Conservation (phyloP, 192 early-diverging fungal species). For the Rhizophlyctis rosea region DNA sequence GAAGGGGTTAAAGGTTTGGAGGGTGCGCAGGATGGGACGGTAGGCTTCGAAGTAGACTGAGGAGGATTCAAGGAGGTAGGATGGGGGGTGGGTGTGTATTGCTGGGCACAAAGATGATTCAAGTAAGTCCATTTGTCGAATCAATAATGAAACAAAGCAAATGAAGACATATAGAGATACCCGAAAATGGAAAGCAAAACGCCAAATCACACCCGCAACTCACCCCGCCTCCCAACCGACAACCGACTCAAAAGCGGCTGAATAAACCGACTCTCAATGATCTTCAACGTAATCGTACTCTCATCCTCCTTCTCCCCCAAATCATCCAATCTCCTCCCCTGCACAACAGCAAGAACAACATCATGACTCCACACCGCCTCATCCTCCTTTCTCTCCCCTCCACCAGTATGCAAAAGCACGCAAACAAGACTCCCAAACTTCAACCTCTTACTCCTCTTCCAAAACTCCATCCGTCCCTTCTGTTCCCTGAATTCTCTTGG, state of each 20-base stretch:
- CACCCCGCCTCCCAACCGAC: constrained; percentile 2
- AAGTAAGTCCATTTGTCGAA: too few species aligned
- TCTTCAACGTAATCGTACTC: constrained; percentile 5
- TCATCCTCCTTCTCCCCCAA: constrained; percentile 14
- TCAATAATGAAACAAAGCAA: too few species aligned
- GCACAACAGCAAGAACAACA: constrained; percentile 43
- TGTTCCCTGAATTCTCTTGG: not conserved
- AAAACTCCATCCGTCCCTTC: constrained; percentile 38
- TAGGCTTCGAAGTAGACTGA: constrained; percentile 33
- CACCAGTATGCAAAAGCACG: too few species aligned
- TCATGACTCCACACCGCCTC: constrained; percentile 7
- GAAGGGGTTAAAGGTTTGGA: constrained; percentile 11
- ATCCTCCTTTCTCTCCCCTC: too few species aligned
- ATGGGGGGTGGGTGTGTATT: too few species aligned
- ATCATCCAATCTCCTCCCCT: constrained; percentile 20
- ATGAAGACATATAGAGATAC: too few species aligned
- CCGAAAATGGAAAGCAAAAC: too few species aligned
- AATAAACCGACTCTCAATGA: constrained; percentile 1
- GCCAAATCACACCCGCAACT: too few species aligned
- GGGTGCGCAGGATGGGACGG: constrained; percentile 21
- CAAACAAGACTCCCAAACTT: constrained; percentile 48
- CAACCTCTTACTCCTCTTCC: constrained; percentile 41
- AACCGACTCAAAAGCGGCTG: not conserved
- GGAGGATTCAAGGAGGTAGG: constrained; percentile 26
- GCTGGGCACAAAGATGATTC: too few species aligned